Conservation (phyloP, 2,329 filamentous ascomycete species). For the Lasiodiplodia hormozganensis region DNA sequence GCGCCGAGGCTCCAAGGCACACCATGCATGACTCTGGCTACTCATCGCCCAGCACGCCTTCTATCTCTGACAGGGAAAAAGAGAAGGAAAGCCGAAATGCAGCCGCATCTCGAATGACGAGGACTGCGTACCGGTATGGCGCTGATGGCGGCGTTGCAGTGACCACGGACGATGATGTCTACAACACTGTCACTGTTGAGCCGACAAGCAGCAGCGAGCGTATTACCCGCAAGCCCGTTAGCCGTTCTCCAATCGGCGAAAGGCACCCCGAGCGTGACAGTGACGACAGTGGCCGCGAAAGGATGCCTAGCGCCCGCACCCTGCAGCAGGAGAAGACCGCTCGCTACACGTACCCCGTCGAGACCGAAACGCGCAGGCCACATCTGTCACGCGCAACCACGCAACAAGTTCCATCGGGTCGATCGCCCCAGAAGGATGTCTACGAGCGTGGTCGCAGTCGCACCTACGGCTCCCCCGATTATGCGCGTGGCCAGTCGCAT, state of each 20-base stretch:
- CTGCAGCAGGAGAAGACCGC: background rate
- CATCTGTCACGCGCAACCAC: background rate
- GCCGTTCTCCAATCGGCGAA: background rate
- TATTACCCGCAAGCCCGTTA: background rate
- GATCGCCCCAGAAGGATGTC: background rate
- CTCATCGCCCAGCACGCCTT: conserved; percentile 36
- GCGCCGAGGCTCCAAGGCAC: conserved; percentile 35
- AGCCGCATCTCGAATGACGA: conserved; percentile 34
- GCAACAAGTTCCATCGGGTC: background rate
- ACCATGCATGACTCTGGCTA: conserved; percentile 35
- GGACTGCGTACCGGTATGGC: conserved; percentile 41
- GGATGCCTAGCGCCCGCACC: conserved; percentile 15
- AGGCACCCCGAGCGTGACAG: background rate
- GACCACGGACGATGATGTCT: conserved; percentile 31
- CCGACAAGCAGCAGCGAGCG: conserved; percentile 32
- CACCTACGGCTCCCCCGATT: conserved; percentile 20
- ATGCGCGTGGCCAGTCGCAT: background rate
- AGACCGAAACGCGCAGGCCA: conserved; percentile 8
- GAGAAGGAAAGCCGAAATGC: conserved; percentile 37
- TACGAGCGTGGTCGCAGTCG: conserved; percentile 20
- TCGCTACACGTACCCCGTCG: conserved; percentile 3
- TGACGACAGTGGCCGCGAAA: conserved; percentile 21
- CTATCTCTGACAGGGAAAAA: conserved; percentile 33
- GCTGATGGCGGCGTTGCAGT: conserved; percentile 33
- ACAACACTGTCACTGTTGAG: conserved; percentile 44